Conservation (phyloP, 2,329 filamentous ascomycete genomes). For the Microdochium nivale region DNA sequence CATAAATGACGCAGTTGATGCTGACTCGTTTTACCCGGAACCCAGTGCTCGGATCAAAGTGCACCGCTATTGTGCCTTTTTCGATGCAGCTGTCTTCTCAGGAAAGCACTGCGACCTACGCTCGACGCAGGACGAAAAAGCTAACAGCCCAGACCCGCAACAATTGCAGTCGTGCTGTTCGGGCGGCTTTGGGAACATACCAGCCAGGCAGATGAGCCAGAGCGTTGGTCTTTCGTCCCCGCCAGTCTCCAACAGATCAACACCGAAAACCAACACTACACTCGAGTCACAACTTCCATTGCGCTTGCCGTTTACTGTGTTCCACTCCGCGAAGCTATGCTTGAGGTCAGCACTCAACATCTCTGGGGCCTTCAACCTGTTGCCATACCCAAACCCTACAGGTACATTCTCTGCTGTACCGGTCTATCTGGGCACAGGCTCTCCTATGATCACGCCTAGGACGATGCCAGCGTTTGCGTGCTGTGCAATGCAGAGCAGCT, state of each 20-base stretch:
- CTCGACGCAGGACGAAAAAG: slow-evolving; percentile 14
- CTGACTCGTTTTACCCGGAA: background rate
- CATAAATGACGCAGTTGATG: background rate
- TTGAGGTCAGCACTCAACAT: slow-evolving; percentile 39
- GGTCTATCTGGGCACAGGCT: slow-evolving; percentile 24
- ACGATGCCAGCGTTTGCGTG: slow-evolving; percentile 36
- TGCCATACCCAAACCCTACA: slow-evolving; percentile 36
- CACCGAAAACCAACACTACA: slow-evolving; percentile 4
- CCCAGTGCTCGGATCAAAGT: slow-evolving; percentile 40
- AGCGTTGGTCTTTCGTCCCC: slow-evolving; percentile 15
- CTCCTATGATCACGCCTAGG: slow-evolving; percentile 28
- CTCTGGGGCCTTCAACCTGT: slow-evolving; percentile 31
- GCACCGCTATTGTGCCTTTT: slow-evolving; percentile 42
- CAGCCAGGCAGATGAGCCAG: background rate
- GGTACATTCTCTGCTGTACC: slow-evolving; percentile 22
- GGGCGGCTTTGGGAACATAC: slow-evolving; percentile 7
- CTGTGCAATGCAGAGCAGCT: slow-evolving; percentile 36
- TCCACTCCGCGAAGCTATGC: slow-evolving; percentile 39
- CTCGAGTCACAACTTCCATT: background rate
- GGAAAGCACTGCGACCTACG: slow-evolving; percentile 40
- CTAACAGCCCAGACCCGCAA: slow-evolving; percentile 17
- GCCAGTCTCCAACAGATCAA: slow-evolving; percentile 17
- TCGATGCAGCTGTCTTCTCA: slow-evolving; percentile 38
- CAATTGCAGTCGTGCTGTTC: slow-evolving; percentile 27
- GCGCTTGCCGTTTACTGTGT: slow-evolving; percentile 30